These are phyloP conservation scores for Globisporangium lucens DNA, from an alignment of 352 stramenopile species.

Conservation along the genomic window DNA sequence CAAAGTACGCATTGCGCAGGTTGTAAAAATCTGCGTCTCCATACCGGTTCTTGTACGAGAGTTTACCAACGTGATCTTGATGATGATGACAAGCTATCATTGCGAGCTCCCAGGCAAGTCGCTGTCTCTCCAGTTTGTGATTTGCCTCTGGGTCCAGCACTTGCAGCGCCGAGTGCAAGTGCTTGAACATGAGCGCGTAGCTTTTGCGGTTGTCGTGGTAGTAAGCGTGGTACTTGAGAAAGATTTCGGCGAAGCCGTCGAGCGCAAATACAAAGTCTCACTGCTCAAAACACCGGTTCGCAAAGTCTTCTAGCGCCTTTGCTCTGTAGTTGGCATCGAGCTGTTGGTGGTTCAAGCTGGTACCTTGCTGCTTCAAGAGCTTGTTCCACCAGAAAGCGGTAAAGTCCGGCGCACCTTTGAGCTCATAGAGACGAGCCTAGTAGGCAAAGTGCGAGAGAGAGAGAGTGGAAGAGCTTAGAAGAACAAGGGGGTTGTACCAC, in stretches of 20 bases:
- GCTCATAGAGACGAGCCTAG: conserved; percentile 40
- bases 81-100: conserved; percentile 4
- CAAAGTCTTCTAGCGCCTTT: conserved; percentile 16
- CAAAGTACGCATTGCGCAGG: conserved; percentile 28
- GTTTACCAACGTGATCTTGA: background rate
- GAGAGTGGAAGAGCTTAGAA: background rate
- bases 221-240: background rate
- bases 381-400: conserved; percentile 43
- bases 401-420: conserved; percentile 14
- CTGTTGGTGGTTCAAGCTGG: background rate
- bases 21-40: conserved; percentile 29
- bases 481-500: background rate
- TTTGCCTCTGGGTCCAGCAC: conserved; percentile 21
- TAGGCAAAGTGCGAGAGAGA: background rate
- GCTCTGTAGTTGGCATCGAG: background rate
- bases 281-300: conserved; percentile 25
- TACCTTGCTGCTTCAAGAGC: conserved; percentile 3
- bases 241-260: conserved; percentile 26
- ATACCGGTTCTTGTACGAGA: conserved; percentile 10
- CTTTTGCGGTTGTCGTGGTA: background rate
- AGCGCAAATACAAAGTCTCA: conserved; percentile 37
- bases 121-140: conserved; percentile 19
- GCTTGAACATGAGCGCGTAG: conserved; percentile 24
- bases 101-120: conserved; percentile 30
- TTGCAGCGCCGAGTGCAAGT: conserved; percentile 24